These are phyloP conservation scores for Leptographium procerum DNA, from an alignment of 2,329 filamentous ascomycete genomes.

Conservation along the genomic window DNA sequence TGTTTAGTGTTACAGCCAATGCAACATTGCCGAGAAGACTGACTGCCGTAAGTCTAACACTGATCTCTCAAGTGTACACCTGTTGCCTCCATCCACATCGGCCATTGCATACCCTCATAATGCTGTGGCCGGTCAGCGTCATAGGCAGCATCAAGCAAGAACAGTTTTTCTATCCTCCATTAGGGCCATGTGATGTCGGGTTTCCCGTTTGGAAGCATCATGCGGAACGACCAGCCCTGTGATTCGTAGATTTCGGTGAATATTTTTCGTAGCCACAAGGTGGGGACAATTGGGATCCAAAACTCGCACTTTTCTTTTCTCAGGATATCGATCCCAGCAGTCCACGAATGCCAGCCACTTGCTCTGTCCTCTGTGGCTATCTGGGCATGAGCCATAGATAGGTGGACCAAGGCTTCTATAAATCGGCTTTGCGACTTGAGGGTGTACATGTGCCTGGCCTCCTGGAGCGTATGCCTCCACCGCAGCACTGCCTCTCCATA, in stretches of 20 bases:
- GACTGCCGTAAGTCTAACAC: no score
- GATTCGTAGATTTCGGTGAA: background rate
- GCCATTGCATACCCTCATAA: no score
- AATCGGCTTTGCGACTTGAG: background rate
- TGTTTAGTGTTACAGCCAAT: no score
- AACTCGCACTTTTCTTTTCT: slow-evolving; percentile 1
- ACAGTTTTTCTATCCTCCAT: no score
- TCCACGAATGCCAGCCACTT: background rate
- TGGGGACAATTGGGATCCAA: slow-evolving; percentile 1
- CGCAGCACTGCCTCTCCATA: background rate
- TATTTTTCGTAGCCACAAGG: background rate
- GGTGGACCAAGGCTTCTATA: background rate
- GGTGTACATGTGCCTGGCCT: background rate
- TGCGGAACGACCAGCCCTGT: slow-evolving; percentile 1
- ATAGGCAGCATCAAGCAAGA: no score
- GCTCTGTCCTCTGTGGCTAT: background rate
- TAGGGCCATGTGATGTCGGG: background rate
- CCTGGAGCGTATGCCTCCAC: background rate
- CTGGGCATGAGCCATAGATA: background rate
- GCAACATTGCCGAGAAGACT: no score
- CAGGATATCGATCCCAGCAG: background rate
- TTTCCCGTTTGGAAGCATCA: slow-evolving; percentile 1
- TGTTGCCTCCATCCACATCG: no score
- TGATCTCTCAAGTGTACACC: no score
- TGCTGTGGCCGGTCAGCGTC: no score